These are phyloP conservation scores for Picea abies DNA, from an alignment of 83 land plant genomes.

Conservation along the genomic window DNA sequence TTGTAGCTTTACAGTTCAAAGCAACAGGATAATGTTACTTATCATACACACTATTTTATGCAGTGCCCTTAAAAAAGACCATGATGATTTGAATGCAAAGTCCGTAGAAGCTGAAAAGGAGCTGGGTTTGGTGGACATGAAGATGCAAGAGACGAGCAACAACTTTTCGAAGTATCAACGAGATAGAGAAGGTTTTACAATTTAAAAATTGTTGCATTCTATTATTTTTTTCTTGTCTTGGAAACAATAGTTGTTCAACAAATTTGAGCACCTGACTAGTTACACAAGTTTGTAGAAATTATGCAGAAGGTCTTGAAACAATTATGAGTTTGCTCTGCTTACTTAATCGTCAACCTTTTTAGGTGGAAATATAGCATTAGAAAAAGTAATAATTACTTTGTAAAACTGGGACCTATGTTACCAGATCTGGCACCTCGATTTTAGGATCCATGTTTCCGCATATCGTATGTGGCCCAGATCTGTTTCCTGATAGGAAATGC, in stretches of 20 bases:
- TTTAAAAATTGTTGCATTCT: not conserved
- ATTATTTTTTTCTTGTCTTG: not conserved
- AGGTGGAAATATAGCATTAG: not conserved
- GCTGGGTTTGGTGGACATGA: slow-evolving; percentile 62
- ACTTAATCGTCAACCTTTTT: not conserved
- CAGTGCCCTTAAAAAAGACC: slow-evolving; percentile 59
- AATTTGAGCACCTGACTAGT: not conserved
- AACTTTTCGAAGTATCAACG: slow-evolving; percentile 62
- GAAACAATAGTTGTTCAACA: not conserved
- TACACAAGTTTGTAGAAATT: not conserved
- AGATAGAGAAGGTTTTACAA: slow-evolving; percentile 74
- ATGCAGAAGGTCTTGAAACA: not conserved
- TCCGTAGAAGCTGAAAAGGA: slow-evolving; percentile 83
- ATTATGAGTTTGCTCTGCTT: not conserved
- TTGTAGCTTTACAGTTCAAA: not conserved
- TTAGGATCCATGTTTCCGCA: too few relatives aligned
- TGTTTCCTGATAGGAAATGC: too few relatives aligned
- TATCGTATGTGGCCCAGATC: too few relatives aligned
- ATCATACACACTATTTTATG: not conserved
- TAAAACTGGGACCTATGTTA: too few relatives aligned
- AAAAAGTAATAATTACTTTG: not conserved
- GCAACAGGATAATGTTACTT: too few relatives aligned
- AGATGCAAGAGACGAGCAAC: slow-evolving; percentile 67
- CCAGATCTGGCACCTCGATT: too few relatives aligned
- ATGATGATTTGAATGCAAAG: slow-evolving; percentile 69